A percentile compares a stretch with the other conserved stretches of the same genome.
These are phyloP conservation scores for Macadamia tetraphylla DNA, from an alignment of 164 flowering plant genomes.

Conservation along the genomic window DNA sequence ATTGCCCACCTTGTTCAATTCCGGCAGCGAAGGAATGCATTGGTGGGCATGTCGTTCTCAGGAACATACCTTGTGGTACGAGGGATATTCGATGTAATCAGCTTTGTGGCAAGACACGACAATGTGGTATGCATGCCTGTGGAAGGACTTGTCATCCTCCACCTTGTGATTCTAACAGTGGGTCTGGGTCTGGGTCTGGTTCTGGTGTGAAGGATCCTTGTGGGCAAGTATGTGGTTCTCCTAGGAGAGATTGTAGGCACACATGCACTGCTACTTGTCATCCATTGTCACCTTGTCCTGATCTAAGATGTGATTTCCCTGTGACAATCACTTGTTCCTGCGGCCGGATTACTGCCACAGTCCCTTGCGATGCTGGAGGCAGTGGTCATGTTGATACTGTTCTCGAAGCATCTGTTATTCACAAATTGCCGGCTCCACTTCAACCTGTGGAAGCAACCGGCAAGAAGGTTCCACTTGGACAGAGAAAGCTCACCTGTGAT, in stretches of 20 bases:
- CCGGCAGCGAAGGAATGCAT: constrained; percentile 89
- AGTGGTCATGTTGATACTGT: constrained; percentile 37
- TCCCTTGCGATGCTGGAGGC: constrained; percentile 92
- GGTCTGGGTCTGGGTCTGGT: constrained; percentile 18
- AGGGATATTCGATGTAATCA: constrained; percentile 84
- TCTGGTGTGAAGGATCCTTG: constrained; percentile 50
- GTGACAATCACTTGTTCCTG: constrained; percentile 82
- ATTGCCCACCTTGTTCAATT: constrained; percentile 89
- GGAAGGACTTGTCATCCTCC: constrained; percentile 71
- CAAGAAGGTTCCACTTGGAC: constrained; percentile 74
- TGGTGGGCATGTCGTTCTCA: constrained; percentile 87
- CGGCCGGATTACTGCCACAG: constrained; percentile 68
- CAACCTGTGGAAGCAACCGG: constrained; percentile 66
- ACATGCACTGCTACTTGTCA: constrained; percentile 77
- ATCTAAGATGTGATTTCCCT: constrained; percentile 66
- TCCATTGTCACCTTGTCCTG: constrained; percentile 73
- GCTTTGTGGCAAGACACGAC: constrained; percentile 85
- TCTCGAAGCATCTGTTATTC: constrained; percentile 64
- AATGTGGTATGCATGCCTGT: constrained; percentile 95
- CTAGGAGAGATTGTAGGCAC: constrained; percentile 91
- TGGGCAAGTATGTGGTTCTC: constrained; percentile 94
- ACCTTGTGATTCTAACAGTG: constrained; percentile 60
- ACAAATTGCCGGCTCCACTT: constrained; percentile 71
- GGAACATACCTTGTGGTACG: constrained; percentile 93
- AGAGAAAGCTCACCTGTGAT: constrained; percentile 82